phyloP scores from a whole-genome alignment of 306 rosid species.

The Lathyrus sativus region DNA sequence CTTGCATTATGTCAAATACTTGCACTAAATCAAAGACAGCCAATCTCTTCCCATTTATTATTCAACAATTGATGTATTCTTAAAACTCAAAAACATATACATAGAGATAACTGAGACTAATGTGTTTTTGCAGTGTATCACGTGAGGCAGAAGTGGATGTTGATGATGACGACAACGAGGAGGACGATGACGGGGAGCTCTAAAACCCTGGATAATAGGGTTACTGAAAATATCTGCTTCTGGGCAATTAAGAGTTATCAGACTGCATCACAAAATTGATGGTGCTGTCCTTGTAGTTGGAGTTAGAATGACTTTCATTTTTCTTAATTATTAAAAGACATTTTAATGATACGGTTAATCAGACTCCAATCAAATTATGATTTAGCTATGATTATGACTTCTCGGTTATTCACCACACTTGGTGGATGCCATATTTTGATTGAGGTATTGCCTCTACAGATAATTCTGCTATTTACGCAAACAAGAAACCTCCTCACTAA shows the following conservation, averaged over 20 bases:
- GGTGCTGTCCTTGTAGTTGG: constrained; percentile 21
- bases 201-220: constrained; percentile 36
- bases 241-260: background rate
- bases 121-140: constrained; percentile 50
- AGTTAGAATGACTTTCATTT: constrained; percentile 20
- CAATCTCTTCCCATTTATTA: background rate
- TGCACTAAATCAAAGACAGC: constrained; percentile 3
- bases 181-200: constrained; percentile 60
- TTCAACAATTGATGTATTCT: constrained; percentile 15
- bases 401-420: background rate
- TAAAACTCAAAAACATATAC: constrained; percentile 13
- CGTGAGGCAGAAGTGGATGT: constrained; percentile 34
- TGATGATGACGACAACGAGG: constrained; percentile 29
- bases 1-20: constrained; percentile 11
- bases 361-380: constrained; percentile 23
- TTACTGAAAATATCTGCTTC: constrained; percentile 27
- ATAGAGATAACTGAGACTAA: constrained; percentile 20
- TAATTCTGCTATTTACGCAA: background rate
- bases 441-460: background rate
- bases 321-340: constrained; percentile 1
- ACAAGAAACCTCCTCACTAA: background rate
- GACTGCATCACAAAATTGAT: constrained; percentile 25
- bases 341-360: constrained; percentile 17
- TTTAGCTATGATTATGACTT: background rate
- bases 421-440: too few relatives aligned